Base-by-base conservation (phyloP, 371 early-diverging fungal species). In the Mucor irregularis region DNA sequence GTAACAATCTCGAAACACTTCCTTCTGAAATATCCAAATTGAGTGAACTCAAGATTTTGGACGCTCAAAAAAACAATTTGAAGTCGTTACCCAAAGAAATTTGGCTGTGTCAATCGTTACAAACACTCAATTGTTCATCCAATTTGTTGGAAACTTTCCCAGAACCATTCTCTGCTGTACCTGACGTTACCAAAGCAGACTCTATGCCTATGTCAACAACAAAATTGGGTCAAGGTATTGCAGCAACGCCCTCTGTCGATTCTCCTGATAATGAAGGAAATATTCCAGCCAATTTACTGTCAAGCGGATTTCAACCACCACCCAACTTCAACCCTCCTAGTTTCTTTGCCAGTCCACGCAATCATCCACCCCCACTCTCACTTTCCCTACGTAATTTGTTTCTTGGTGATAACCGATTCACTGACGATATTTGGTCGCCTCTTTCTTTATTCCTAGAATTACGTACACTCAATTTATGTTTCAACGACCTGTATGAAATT, bases 401-500 rank as follows among this genome's bases (percentile, higher is more conserved):
- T 21, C 63, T 96, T 30, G 91, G 89, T 13, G 93, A 93, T 63
- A 96, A 95, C 64, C 74, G 84, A 17, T 71, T 96, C 19, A 88
- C 86, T n/a, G 92, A 95, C 49, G 76, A 76, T 44, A 89, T 94
- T 13, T 90, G 91, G 76, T 76, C 82, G 14, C 83, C 90, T 5
- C 68, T 94, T 16, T 81, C 87, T 10, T 70, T 81, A 26, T 82
- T 95, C 43, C 79, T 84, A 8, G 88, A 90, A 60, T 68, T 96
- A 16, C 80, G 76, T 17, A 75, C 87, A 4, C 82, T 96, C 40
- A 94, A 95, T 58, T 61, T 92, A 28, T 88, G 90, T 29, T 91
- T 91, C 61, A 96, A 96, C 62, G 84, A 86, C 40, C 80, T 96
- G 16, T 87, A 85, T 52, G 94, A 94, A 59, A 81, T 91, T 55